phyloP scores from a whole-genome alignment of 2,329 filamentous ascomycete genomes.

The Chalaropsis ovoidea region DNA sequence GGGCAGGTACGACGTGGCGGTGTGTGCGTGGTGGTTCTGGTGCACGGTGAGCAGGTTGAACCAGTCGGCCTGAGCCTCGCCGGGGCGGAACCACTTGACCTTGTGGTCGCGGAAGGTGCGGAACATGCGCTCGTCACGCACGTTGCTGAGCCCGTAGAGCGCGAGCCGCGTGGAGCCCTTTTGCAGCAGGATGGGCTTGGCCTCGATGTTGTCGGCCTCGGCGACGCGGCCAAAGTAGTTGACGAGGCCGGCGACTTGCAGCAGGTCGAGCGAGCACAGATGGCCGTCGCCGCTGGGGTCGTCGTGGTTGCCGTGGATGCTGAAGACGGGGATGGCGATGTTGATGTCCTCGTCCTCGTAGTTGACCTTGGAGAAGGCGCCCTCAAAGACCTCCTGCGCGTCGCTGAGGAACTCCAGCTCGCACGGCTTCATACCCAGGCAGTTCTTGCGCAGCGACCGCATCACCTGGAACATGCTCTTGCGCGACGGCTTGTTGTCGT shows the following conservation, averaged over 20 bases:
- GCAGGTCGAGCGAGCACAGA: constrained; percentile 77
- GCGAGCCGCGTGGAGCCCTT: constrained; percentile 90
- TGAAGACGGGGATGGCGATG: constrained; percentile 91
- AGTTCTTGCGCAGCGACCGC: constrained; percentile 85
- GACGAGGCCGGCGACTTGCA: constrained; percentile 81
- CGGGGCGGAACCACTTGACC: constrained; percentile 73
- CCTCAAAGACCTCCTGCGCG: constrained; percentile 79
- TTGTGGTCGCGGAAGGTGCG: constrained; percentile 86
- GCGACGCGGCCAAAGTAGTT: constrained; percentile 94
- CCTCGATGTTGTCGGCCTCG: constrained; percentile 83
- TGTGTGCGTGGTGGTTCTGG: constrained; percentile 90
- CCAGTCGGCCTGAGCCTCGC: constrained; percentile 53
- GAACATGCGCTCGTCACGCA: constrained; percentile 88
- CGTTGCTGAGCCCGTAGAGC: constrained; percentile 88
- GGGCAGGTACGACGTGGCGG: constrained; percentile 83
- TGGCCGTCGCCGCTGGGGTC: constrained; percentile 95
- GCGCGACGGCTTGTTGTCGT: constrained; percentile 93
- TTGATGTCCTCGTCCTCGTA: constrained; percentile 98
- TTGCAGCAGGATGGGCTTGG: constrained; percentile 85
- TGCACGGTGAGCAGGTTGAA: constrained; percentile 94
- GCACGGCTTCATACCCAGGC: constrained; percentile 88
- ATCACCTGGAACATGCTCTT: constrained; percentile 97
- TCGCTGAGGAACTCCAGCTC: constrained; percentile 92
- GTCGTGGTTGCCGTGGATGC: constrained; percentile 96
- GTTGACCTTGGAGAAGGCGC: constrained; percentile 86